phyloP scores from a whole-genome alignment of 2,329 filamentous ascomycete species.

The Leptosphaerulina australis region DNA sequence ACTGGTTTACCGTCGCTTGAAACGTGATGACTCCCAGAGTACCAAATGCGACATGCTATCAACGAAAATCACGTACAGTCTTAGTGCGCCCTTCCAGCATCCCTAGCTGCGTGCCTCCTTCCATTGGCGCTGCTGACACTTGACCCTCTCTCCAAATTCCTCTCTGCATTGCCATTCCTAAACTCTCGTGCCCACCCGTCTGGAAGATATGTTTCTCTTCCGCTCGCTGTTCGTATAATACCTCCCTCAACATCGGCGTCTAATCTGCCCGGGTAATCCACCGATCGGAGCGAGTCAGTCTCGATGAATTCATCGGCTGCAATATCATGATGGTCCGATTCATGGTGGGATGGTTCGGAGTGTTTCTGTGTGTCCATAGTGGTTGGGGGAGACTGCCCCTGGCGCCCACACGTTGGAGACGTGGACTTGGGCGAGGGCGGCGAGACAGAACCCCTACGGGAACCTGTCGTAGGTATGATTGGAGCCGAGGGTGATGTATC shows the following conservation, averaged over 20 bases:
- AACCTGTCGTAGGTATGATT: background rate
- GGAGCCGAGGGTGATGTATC: background rate
- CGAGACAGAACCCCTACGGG: slow-evolving; percentile 4
- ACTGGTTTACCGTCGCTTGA: background rate
- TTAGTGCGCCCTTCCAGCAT: slow-evolving; percentile 9
- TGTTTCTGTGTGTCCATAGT: slow-evolving; percentile 10
- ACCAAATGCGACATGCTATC: background rate
- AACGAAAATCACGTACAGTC: background rate
- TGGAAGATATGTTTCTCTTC: slow-evolving; percentile 18
- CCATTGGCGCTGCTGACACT: slow-evolving; percentile 1
- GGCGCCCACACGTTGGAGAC: slow-evolving; percentile 8
- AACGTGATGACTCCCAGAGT: background rate
- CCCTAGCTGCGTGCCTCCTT: slow-evolving; percentile 1
- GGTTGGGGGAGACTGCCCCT: background rate
- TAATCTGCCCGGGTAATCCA: slow-evolving; percentile 12
- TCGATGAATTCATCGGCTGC: slow-evolving; percentile 1
- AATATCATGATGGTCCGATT: slow-evolving; percentile 2
- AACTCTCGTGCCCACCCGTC: slow-evolving; percentile 9
- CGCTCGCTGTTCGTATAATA: slow-evolving; percentile 9
- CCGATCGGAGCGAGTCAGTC: background rate
- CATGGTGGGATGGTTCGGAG: background rate
- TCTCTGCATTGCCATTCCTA: slow-evolving; percentile 9
- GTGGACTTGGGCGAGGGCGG: slow-evolving; percentile 3
- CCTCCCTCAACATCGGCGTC: slow-evolving; percentile 1
- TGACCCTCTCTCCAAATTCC: background rate